Evolutionary conservation across 352 stramenopile genomes (phyloP).

Genomic region (Phytophthora multivora): DNA sequence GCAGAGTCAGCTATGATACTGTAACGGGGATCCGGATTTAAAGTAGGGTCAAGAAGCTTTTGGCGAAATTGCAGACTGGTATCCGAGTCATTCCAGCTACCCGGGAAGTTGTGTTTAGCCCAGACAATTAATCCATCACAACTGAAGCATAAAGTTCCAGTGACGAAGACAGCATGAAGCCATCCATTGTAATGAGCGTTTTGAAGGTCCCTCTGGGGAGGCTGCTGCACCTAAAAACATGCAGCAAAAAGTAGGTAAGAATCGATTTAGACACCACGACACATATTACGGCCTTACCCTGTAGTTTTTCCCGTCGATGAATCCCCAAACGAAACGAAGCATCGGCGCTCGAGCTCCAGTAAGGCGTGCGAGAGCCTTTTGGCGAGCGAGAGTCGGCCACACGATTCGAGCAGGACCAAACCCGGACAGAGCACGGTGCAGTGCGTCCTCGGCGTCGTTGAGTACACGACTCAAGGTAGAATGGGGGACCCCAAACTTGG

Average conservation of each 20-base stretch:
- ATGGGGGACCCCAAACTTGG: neutral
- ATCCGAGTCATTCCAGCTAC: too few species aligned
- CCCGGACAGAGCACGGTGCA: neutral
- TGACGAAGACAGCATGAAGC: neutral
- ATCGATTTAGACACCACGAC: neutral
- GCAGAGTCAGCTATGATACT: neutral
- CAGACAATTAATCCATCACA: neutral
- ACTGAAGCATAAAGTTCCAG: neutral
- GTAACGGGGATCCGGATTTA: neutral
- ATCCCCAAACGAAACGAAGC: neutral
- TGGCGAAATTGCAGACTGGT: neutral
- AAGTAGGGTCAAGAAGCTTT: neutral
- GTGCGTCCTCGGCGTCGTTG: neutral
- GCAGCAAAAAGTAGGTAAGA: neutral
- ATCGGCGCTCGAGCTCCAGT: neutral
- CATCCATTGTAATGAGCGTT: conserved; percentile 7
- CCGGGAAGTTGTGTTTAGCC: neutral
- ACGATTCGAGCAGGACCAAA: conserved; percentile 1
- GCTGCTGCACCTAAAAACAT: conserved; percentile 3
- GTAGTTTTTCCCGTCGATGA: conserved; percentile 6
- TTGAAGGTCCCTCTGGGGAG: neutral
- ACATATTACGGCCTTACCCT: neutral
- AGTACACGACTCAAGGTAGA: neutral
- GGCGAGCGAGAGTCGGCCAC: neutral
- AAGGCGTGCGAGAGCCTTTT: neutral